phyloP scores from a whole-genome alignment of 2,329 filamentous ascomycete species.

The Dichotomopilus funicola region DNA sequence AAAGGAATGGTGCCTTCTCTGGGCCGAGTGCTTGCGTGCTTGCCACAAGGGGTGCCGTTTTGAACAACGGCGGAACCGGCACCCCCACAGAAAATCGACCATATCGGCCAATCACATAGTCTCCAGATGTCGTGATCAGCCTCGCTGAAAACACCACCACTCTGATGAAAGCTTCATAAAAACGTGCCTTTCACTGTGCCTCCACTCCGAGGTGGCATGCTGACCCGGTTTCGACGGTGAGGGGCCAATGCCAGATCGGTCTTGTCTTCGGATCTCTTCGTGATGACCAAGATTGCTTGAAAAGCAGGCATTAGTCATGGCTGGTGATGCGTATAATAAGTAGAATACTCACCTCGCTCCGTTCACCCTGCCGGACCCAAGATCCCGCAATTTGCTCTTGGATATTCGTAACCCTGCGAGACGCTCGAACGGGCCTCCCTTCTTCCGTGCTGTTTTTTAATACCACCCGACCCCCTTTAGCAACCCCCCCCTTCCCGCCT shows the following conservation, averaged over 20 bases:
- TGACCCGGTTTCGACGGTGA: constrained; percentile 8
- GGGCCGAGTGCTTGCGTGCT: constrained; percentile 10
- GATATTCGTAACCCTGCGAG: constrained; percentile 7
- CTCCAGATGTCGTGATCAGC: constrained; percentile 25
- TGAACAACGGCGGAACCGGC: constrained; percentile 2
- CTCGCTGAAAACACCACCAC: constrained; percentile 24
- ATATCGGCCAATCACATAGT: constrained; percentile 20
- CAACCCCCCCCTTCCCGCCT: background rate
- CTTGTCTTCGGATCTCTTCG: constrained; percentile 1
- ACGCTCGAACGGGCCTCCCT: constrained; percentile 13
- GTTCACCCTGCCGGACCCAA: constrained; percentile 4
- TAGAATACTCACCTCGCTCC: constrained; percentile 3
- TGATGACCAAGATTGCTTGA: constrained; percentile 10
- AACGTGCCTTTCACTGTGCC: constrained; percentile 14
- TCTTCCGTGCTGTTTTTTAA: constrained; percentile 9
- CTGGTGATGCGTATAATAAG: background rate
- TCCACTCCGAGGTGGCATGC: constrained; percentile 7
- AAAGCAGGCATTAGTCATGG: constrained; percentile 19
- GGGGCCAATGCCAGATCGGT: constrained; percentile 14
- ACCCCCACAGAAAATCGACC: constrained; percentile 18
- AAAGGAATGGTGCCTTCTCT: background rate
- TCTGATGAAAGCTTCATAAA: constrained; percentile 17
- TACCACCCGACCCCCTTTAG: constrained; percentile 11
- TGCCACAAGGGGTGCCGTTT: constrained; percentile 11
- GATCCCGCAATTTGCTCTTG: constrained; percentile 7